Percentiles rank a stretch among this genome's conserved stretches.
phyloP scores from a whole-genome alignment of 352 stramenopile species.

The Pythium phragmitis region DNA sequence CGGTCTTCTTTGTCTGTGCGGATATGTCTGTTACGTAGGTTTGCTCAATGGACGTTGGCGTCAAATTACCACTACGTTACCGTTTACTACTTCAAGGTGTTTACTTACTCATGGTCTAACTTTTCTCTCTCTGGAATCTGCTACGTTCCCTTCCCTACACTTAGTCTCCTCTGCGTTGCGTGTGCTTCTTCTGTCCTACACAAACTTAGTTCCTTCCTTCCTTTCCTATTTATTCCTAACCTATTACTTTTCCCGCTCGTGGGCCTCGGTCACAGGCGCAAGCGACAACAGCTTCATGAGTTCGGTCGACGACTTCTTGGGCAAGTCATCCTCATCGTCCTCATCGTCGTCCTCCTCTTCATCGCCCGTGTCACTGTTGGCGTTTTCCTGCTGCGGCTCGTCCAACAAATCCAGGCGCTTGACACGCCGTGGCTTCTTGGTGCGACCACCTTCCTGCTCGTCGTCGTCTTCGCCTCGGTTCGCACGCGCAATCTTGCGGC shows the following conservation, averaged over 20 bases:
- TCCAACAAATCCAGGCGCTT: slow-evolving; percentile 21
- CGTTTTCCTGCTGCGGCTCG: slow-evolving; percentile 27
- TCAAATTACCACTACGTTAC: too few species aligned
- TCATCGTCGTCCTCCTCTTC: slow-evolving; percentile 38
- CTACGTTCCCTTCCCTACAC: neutral
- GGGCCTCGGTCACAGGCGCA: slow-evolving; percentile 12
- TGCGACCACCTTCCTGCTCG: slow-evolving; percentile 26
- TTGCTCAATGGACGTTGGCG: too few species aligned
- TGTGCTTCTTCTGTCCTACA: slow-evolving; percentile 2
- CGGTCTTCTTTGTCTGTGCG: neutral
- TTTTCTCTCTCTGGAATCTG: neutral
- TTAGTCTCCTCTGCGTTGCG: neutral
- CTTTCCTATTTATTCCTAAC: neutral
- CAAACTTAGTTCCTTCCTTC: neutral
- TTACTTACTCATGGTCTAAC: neutral
- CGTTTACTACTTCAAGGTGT: slow-evolving; percentile 10
- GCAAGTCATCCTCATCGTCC: slow-evolving; percentile 20
- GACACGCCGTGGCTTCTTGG: slow-evolving; percentile 4
- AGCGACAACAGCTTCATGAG: slow-evolving; percentile 65
- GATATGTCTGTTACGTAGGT: too few species aligned
- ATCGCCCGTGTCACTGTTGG: slow-evolving; percentile 26
- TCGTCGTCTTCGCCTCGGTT: slow-evolving; percentile 31
- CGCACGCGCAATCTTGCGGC: slow-evolving; percentile 43
- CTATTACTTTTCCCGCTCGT: slow-evolving; percentile 8
- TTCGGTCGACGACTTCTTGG: slow-evolving; percentile 30